Evolutionary conservation across 2,329 filamentous ascomycete species (phyloP), one percentile per base, ranked within the genome.

Genomic region (Neofusicoccum parvum): DNA sequence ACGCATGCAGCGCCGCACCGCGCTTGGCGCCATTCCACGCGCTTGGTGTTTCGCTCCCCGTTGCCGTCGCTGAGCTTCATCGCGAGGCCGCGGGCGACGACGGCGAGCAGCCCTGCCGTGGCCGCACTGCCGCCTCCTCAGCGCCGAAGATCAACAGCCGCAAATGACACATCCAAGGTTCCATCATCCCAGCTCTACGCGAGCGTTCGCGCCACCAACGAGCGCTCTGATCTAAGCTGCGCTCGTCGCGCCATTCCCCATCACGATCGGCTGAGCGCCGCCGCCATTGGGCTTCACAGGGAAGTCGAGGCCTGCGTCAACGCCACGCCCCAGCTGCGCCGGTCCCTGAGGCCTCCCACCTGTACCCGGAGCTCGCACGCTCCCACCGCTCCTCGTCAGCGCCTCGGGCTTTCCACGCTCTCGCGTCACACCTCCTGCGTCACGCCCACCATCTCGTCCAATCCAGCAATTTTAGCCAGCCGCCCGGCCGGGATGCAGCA

Each of bases 11-110:
- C 60, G 48, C 49, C 41, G 23, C 23, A 39, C 39, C 3, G 3
- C 41, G 51, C 53, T 51, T 65, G 53, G 63, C 63, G 41, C 11
- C 63, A 58, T 65, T 65, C 51, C 51, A 23, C 63, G 63, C 63
- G 43, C 43, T 45, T 65, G 63, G 63, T 65, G 63, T 65, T 65
- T 58, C 41, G 39, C 20, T 50, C 48, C 20, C 27, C 17, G 17
- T 50, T 20, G 10, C 37, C 37, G 11, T 39, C 27, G 49, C 49
- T 51, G 49, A 12, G 50, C 50, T 32, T 34, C 50, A 14, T 32
- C 49, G 15, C 34, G 17, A 36, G 9, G 50, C 49, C 32, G 27
- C 32, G 14, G 49, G 32, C 11, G 27, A n/a, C 49, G 49, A 6
- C 15, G 15, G 15, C 9, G 43, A 15, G 43, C 43, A 7, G 50